Evolutionary conservation across 2,329 filamentous ascomycete genomes (phyloP), one percentile per base, ranked within the genome.

Genomic region (Sarocladium strictum): DNA sequence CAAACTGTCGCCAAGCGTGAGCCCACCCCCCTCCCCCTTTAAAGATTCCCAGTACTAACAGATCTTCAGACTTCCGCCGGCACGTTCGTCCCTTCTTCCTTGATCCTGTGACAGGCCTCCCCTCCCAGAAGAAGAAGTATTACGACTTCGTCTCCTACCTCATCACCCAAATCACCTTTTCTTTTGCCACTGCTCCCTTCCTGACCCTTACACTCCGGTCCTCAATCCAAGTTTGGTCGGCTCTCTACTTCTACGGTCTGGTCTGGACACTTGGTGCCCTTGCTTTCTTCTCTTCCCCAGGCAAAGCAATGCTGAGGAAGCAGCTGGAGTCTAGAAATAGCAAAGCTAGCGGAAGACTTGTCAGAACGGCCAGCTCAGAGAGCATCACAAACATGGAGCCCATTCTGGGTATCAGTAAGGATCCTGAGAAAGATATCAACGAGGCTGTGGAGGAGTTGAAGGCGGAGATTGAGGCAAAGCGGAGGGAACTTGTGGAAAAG

Each of bases 1-100:
- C 94, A 99, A 67, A 97, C 91, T 2, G 86, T 86, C 17, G 92
- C 94, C 54, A 99, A 99, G 76, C 91, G 92, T 97, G 77, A 68
- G 87, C 79, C 26, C 3, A 21, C 21, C 27, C 27, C 3, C 17
- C 2, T 17, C 45, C 15, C 24, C 19, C 32, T 10, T 12, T 37
- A 19, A 6, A 15, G 3, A 29, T 50, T 45, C 11, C 40, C 12
- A 14, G 7, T 3, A 26, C 49, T 52, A 26, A 52, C 49, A 35
- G 10, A 29, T 3, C 17, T 15, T 9, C 57, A 97, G 92, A 97
- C 67, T 90, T 87, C 69, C 91, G 94, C 53, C 90, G 94, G 54
- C 81, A 93, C 64, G 72, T 97, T 56, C 90, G 94, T 1, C 94
- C 94, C 21, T 93, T 99, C 73, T 97, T 99, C 77, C 75, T 97